These are phyloP conservation scores for Jamesozyma jinghongensis DNA, from an alignment of 805 yeast genomes.

Conservation along the genomic window DNA sequence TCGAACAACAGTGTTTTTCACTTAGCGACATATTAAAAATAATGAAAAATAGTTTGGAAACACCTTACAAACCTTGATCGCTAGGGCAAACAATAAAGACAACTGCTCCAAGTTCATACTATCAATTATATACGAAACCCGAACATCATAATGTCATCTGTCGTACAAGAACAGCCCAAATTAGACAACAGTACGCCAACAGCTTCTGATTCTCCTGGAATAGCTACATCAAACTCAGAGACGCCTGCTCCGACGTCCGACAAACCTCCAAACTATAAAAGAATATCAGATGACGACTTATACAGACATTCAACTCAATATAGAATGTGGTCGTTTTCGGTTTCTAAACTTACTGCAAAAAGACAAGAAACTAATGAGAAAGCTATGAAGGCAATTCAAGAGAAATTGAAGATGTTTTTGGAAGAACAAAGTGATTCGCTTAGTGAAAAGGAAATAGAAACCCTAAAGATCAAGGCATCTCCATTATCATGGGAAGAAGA, in stretches of 20 bases:
- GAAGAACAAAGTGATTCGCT: slow-evolving; percentile 24
- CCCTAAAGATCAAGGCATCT: slow-evolving; percentile 27
- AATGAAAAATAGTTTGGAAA: no score
- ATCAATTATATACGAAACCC: no score
- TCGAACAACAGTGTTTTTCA: no score
- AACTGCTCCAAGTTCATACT: no score
- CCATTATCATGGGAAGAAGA: slow-evolving; percentile 65
- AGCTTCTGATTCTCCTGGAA: background rate
- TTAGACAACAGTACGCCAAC: background rate
- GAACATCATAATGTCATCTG: no score
- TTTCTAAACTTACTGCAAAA: slow-evolving; percentile 42
- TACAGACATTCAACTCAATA: slow-evolving; percentile 83
- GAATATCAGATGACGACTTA: slow-evolving; percentile 71
- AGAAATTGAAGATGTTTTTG: slow-evolving; percentile 27
- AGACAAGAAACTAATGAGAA: slow-evolving; percentile 44
- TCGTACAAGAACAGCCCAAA: no score
- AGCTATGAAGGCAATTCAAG: slow-evolving; percentile 36
- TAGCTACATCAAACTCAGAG: background rate
- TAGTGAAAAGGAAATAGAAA: slow-evolving; percentile 26
- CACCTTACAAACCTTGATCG: no score
- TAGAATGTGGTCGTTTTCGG: slow-evolving; percentile 74
- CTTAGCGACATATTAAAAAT: no score
- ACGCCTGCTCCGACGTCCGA: background rate
- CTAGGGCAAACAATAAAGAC: no score
- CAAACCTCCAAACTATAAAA: slow-evolving; percentile 19